Evolutionary conservation across 257 asterid genomes (phyloP).

Genomic region (Solanum paucissectum): DNA sequence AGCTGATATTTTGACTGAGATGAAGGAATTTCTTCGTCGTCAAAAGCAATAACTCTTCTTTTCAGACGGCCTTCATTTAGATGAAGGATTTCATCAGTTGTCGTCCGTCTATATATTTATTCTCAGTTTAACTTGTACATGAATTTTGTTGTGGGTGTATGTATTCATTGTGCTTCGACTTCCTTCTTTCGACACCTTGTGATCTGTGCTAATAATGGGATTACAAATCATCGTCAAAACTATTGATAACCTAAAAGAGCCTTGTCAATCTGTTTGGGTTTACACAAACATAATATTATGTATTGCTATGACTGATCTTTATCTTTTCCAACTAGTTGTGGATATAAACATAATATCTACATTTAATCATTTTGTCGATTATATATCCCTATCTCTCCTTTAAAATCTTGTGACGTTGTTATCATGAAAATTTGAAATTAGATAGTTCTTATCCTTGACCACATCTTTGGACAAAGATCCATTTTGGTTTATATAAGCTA

Average conservation of each 20-base stretch:
- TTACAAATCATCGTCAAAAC: neutral
- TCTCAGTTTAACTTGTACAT: neutral
- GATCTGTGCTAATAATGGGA: neutral
- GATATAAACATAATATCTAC: neutral
- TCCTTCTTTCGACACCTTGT: neutral
- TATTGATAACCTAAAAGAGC: neutral
- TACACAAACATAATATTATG: neutral
- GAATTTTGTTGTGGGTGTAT: neutral
- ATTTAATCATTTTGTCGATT: neutral
- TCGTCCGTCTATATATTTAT: neutral
- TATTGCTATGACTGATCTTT: neutral
- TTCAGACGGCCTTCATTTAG: neutral
- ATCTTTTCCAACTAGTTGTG: neutral
- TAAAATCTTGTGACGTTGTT: neutral
- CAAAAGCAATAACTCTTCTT: constrained; percentile 41
- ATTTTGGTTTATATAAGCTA: neutral
- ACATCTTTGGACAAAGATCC: neutral
- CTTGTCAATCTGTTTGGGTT: neutral
- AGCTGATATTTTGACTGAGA: constrained; percentile 55
- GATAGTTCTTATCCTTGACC: neutral
- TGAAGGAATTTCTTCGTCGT: constrained; percentile 77
- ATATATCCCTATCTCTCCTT: neutral
- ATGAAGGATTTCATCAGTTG: neutral
- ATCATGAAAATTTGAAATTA: neutral
- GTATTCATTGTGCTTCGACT: neutral